Percentiles rank a stretch among this genome's conserved stretches.
phyloP scores from a whole-genome alignment of 495 filamentous ascomycete genomes.

The Choiromyces venosus region DNA sequence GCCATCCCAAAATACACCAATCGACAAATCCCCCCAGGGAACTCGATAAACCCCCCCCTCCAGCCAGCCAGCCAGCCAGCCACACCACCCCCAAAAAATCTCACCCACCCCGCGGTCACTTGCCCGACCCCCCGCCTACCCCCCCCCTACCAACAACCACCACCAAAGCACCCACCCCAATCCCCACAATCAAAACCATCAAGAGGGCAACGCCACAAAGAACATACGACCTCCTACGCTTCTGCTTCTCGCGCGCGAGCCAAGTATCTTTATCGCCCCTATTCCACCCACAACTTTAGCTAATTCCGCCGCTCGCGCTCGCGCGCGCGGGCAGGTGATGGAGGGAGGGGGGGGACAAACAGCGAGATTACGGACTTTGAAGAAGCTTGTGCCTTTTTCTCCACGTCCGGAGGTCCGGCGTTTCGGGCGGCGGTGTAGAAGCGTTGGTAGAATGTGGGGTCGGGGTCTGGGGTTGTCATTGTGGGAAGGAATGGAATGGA shows the following conservation, averaged over 20 bases:
- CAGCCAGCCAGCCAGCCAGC: not conserved
- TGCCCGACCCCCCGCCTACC: too few relatives aligned
- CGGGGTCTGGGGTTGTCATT: not conserved
- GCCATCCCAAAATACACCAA: too few relatives aligned
- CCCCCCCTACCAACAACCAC: too few relatives aligned
- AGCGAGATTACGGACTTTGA: not conserved
- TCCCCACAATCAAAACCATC: not conserved
- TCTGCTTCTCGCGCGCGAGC: not conserved
- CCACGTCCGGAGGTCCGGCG: not conserved
- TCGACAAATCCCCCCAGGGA: too few relatives aligned
- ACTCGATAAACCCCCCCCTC: too few relatives aligned
- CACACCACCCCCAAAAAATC: too few relatives aligned
- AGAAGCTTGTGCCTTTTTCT: not conserved
- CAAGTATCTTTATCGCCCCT: not conserved
- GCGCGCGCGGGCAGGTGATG: too few relatives aligned
- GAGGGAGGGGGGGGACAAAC: not conserved
- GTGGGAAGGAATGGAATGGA: too few relatives aligned
- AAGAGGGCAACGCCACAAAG: not conserved
- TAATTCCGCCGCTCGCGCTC: too few relatives aligned
- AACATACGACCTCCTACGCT: not conserved
- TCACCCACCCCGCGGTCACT: too few relatives aligned
- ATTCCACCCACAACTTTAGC: too few relatives aligned
- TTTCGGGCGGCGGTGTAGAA: not conserved
- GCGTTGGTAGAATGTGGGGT: not conserved
- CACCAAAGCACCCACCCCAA: not conserved